Evolutionary conservation across 73 alveolate species (phyloP), one percentile per base, ranked within the genome.

Genomic region (Tetrahymena malaccensis): DNA sequence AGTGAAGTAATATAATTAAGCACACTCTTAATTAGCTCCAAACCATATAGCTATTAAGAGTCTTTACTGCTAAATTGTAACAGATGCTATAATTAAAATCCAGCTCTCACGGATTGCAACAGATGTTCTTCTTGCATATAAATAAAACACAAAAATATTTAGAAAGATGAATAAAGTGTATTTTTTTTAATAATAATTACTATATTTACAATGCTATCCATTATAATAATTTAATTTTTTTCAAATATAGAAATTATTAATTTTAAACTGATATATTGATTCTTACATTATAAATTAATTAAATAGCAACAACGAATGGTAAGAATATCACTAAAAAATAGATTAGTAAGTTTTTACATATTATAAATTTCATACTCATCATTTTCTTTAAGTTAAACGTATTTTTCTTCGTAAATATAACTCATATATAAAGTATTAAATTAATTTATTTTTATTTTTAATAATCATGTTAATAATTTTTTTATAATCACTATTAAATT

Each of bases 1-100:
- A 95, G 97, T 89, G 97, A 95, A 95, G 97, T 89, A 56, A 57
- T 95, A n/a, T 95, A 95, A 35, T 85, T 95, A 19, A 34, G 94
- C 33, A 35, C 95, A 1, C n/a, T 95, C n/a, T 95, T 95, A 85
- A 56, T 85, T 43, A 89, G 94, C 55, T 95, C 97, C 34, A 95
- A 89, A 35, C 95, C 95, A 21, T 95, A 50, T 38, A 85, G 94
- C 6, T 95, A 95, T 89, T 84, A 95, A 22, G 95, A 93, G 10
- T 38, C 85, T 34, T 34, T 93, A n/a, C 43, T 93, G 1, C 95
- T 93, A 0, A 35, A 21, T n/a, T 93, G 95, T 43, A 43, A 37
- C 10, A 93, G 95, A 93, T 93, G 95, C 38, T n/a, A 93, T 13
- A 34, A 50, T 43, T 43, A 93, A 38, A 43, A 93, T 22, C 56